Evolutionary conservation across 2,329 filamentous ascomycete genomes (phyloP), one percentile per base, ranked within the genome.

Genomic region (Paramyrothecium sp.): DNA sequence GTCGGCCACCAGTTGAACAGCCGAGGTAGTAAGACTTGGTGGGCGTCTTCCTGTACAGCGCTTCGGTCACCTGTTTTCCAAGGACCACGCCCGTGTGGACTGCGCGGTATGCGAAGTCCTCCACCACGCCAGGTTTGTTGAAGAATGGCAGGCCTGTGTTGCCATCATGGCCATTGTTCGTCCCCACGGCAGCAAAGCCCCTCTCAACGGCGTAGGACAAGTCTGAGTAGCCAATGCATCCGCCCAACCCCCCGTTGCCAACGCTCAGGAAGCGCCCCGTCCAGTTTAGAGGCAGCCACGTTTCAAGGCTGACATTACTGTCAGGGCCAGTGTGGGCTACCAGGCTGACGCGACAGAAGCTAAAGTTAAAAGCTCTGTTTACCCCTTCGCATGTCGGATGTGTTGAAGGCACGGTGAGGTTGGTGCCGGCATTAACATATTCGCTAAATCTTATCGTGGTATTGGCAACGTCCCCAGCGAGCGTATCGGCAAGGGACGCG

Each of bases 1-100:
- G 82, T 0, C 84, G 74, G 1, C 85, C 84, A 7, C 86, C 85
- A 0, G 82, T 80, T 0, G 82, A 86, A 63, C 85, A 87, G 8
- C 85, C 85, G 2, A 80, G 64, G 59, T 80, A 87, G 67, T 87
- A 87, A 1, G 76, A 78, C 54, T 78, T 79, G 0, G 69, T 66
- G 1, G 73, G 66, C 0, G 26, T 3, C 3, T 56, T 58, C 2
- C 69, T 69, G 62, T 86, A 87, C 67, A 82, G 84, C 0, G 68
- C 64, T 16, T 76, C 63, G 2, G 75, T 72, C 20, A 86, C 69
- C 19, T 74, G 57, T 63, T 83, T 86, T 13, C 78, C 80, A 1
- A 78, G 62, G 0, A 75, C 72, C 0, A 81, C 77, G 0, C 79
- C 81, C 0, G 75, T 78, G 60, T 85, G 83, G 1, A 78, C 56